phyloP scores from a whole-genome alignment of 805 yeast genomes.

The Saccharomyces eubayanus region DNA sequence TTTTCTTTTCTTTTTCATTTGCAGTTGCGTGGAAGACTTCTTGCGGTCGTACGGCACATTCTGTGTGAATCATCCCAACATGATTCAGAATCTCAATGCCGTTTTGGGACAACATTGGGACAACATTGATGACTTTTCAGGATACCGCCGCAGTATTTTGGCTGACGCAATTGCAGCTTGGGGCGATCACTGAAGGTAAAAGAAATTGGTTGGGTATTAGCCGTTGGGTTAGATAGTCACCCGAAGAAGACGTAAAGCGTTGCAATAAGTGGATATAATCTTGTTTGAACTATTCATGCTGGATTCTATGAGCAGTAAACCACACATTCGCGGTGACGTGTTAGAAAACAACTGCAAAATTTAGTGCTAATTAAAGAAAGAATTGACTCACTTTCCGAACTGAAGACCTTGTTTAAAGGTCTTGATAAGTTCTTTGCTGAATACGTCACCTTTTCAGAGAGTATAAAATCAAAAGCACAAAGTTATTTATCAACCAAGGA shows the following conservation, averaged over 20 bases:
- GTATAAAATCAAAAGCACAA: slow-evolving; percentile 33
- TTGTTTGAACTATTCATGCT: too few relatives aligned
- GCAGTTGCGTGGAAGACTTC: neutral
- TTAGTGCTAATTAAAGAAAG: too few relatives aligned
- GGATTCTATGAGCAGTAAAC: too few relatives aligned
- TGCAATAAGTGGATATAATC: too few relatives aligned
- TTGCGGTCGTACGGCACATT: neutral
- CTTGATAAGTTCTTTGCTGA: slow-evolving; percentile 42
- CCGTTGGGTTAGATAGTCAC: neutral
- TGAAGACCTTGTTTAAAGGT: slow-evolving; percentile 47
- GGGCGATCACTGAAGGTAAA: neutral
- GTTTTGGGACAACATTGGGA: neutral
- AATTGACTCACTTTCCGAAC: slow-evolving; percentile 39
- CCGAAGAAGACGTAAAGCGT: neutral
- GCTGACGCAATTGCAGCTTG: neutral
- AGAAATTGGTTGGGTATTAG: neutral
- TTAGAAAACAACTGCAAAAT: too few relatives aligned
- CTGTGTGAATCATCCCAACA: neutral
- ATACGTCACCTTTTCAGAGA: slow-evolving; percentile 43
- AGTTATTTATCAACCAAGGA: slow-evolving; percentile 27
- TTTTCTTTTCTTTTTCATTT: neutral
- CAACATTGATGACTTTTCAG: neutral
- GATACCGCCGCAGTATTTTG: neutral
- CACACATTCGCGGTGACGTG: too few relatives aligned
- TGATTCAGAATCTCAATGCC: neutral